Evolutionary conservation across 208 protist genomes (phyloP).

Genomic region (Novymonas esmeraldas): DNA sequence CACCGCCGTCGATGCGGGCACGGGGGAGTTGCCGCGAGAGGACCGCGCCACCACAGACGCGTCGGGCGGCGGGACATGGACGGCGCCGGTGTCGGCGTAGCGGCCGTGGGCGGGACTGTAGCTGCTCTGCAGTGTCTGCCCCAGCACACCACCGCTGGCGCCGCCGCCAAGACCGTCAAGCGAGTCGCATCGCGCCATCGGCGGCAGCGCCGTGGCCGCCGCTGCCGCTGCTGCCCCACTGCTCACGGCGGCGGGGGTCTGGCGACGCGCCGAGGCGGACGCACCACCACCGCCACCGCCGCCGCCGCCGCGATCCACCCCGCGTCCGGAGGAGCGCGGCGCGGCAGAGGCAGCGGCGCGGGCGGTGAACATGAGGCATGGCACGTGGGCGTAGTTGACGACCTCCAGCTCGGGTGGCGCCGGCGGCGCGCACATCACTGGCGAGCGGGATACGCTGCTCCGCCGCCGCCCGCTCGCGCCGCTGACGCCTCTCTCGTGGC

Average conservation of each 20-base stretch:
- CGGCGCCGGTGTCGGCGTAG: neutral
- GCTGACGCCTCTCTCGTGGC: conserved; percentile 2
- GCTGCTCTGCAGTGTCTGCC: conserved; percentile 33
- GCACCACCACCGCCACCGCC: too few relatives aligned
- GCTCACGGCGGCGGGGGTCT: too few relatives aligned
- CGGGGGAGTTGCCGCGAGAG: neutral
- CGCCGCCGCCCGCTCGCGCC: conserved; percentile 1
- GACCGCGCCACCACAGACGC: neutral
- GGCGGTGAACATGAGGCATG: conserved; percentile 43
- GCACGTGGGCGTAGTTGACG: conserved; percentile 54
- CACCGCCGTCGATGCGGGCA: neutral
- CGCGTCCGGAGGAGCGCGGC: neutral
- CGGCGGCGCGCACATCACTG: neutral
- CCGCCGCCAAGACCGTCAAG: conserved; percentile 14
- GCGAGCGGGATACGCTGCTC: conserved; percentile 16
- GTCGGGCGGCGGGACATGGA: neutral
- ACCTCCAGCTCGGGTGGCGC: conserved; percentile 25
- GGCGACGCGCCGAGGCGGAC: too few relatives aligned
- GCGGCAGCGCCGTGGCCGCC: conserved; percentile 6
- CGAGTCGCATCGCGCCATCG: conserved; percentile 20
- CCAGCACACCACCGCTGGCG: conserved; percentile 17
- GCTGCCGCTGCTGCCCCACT: neutral
- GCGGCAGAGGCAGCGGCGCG: conserved; percentile 2
- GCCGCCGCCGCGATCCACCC: too few relatives aligned
- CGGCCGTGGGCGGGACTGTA: conserved; percentile 14